Evolutionary conservation across 2,329 filamentous ascomycete species (phyloP), one percentile per base, ranked within the genome.

Genomic region (Fusarium papillatum): DNA sequence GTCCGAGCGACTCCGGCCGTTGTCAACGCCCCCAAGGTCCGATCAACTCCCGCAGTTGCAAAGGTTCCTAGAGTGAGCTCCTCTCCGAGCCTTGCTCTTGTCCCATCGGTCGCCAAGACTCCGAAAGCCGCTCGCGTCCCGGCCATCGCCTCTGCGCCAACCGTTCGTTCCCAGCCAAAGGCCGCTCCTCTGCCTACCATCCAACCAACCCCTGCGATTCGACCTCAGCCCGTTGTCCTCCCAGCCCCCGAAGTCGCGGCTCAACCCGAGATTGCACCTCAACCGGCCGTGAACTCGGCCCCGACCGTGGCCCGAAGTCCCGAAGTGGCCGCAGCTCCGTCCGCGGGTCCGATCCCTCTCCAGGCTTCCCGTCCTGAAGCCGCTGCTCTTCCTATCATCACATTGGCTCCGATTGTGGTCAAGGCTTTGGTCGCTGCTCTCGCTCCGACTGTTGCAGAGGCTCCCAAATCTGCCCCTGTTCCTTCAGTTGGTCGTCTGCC

Each of bases 321-420:
- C 16, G 63, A 39, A 22, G 50, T 62, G 16, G 69, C 66, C 36
- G 26, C 43, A 26, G 62, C 11, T 10, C 76, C 76, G 4, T 36
- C 9, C 19, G 19, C 64, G 10, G 74, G 71, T 2, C 75, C 71
- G 9, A 41, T 65, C 7, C 76, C 76, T 6, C 38, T 41, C 24
- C n/a, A 26, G 14, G 75, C 71, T 34, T 55, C 64, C n/a, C 50
- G 41, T 17, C 71, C 71, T 19, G 19, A 43, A 8, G 31, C 53
- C 26, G 72, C 76, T n/a, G 66, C 63, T 59, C 14, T 74, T 2
- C 77, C 77, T 14, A 17, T 61, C 17, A 55, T 73, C 9, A 31
- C 66, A 16, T 38, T 76, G 8, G 75, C 61, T 2, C 77, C 77
- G 6, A 69, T 73, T 5, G 67, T 79, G 13, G 68, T 57, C 5